Evolutionary conservation across 306 rosid species (phyloP), one percentile per base, ranked within the genome.

Genomic region (Mucuna pruriens): DNA sequence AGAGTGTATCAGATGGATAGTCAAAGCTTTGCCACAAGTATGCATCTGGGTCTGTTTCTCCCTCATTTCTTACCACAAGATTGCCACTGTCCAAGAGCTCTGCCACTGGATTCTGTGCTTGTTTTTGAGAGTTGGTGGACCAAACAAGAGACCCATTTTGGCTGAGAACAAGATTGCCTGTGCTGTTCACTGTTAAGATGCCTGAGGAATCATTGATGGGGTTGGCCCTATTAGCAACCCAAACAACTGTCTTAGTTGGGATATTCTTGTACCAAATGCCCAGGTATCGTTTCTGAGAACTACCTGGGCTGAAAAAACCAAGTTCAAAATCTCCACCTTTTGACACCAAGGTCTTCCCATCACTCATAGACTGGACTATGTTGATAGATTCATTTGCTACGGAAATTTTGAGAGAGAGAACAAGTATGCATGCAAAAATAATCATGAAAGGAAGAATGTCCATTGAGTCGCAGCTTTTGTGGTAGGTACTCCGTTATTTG

Each of bases 261-360:
- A 61, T 38, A 17, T 76, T 67, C 78, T 80, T 80, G 74, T 77
- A 84, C 89, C 91, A 77, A 17, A 88, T 85, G 23, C 91, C 91
- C 33, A 88, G 55, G 80, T 85, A 85, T 19, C 63, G 69, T 29
- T 77, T 69, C 0, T 10, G 12, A 12, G 91, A 88, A n/a, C 22
- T 72, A 10, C 71, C 83, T 1, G 85, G 88, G 9, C 44, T 73
- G 54, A 87, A 87, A 85, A 90, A 85, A 22, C 91, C 91, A 71
- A 87, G 79, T 31, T 71, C 82, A 48, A 86, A 89, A 26, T 7
- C 38, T 69, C 85, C 88, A 23, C 29, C 22, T 73, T 40, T 42
- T 74, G 89, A 85, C 8, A 66, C 55, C 40, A 89, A 67, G 62
- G 80, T 67, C 44, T 1, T 34, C 80, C 71, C 79, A 9, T 80